Evolutionary conservation across 2,329 filamentous ascomycete genomes (phyloP).

Genomic region (Rutstroemia sp.): DNA sequence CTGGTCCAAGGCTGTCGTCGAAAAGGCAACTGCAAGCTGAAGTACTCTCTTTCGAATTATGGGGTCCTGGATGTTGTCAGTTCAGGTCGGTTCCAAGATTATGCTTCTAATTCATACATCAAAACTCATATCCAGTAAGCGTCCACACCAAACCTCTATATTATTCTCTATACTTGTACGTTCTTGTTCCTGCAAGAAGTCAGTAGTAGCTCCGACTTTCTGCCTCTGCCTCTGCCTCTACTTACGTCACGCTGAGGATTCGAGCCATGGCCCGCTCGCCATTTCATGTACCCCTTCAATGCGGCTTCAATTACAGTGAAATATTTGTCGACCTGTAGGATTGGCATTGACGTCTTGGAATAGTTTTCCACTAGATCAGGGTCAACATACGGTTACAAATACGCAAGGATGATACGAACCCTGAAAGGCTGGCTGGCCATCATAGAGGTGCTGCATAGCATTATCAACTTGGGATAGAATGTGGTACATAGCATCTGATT

Average conservation of each 20-base stretch:
- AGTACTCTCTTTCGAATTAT: conserved; percentile 75
- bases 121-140: conserved; percentile 62
- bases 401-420: conserved; percentile 36
- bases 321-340: conserved; percentile 77
- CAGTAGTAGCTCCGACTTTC: conserved; percentile 14
- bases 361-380: conserved; percentile 43
- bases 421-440: conserved; percentile 58
- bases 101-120: conserved; percentile 34
- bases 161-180: conserved; percentile 52
- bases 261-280: conserved; percentile 48
- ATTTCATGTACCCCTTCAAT: conserved; percentile 81
- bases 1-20: conserved; percentile 70
- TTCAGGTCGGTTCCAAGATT: neutral
- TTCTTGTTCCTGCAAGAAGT: conserved; percentile 36
- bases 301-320: conserved; percentile 85
- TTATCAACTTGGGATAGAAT: conserved; percentile 75
- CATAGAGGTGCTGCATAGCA: conserved; percentile 69
- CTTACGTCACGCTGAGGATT: conserved; percentile 38
- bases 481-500: conserved; percentile 78
- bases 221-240: neutral
- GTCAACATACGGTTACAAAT: conserved; percentile 10
- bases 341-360: conserved; percentile 62
- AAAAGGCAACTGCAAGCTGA: conserved; percentile 77
- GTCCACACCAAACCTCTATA: conserved; percentile 65
- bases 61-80: conserved; percentile 49